phyloP scores from a whole-genome alignment of 2,329 filamentous ascomycete species.

The Fusarium sp. region DNA sequence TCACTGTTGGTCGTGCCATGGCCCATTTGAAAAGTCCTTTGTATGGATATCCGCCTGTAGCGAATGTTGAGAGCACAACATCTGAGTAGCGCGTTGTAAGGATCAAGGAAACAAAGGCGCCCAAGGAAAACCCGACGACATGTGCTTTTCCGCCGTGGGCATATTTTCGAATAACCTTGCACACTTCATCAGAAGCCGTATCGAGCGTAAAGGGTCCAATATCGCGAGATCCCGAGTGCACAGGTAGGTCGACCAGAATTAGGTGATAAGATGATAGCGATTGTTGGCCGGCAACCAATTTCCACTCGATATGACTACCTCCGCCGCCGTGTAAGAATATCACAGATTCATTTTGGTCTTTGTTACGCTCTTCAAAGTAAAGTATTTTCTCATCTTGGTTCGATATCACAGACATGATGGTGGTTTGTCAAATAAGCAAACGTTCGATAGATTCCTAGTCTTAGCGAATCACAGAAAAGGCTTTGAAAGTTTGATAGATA shows the following conservation, averaged over 20 bases:
- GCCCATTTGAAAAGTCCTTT: conserved; percentile 29
- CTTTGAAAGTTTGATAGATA: background rate
- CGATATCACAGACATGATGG: background rate
- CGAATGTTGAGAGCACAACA: conserved; percentile 17
- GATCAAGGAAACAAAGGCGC: conserved; percentile 19
- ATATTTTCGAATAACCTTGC: conserved; percentile 52
- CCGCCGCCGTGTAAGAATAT: conserved; percentile 18
- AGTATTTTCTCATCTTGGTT: background rate
- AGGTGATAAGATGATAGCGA: conserved; percentile 20
- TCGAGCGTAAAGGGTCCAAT: conserved; percentile 2
- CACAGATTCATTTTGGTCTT: conserved; percentile 6
- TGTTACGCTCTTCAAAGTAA: conserved; percentile 1
- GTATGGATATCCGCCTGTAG: conserved; percentile 24
- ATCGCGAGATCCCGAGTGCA: conserved; percentile 29
- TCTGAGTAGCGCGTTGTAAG: conserved; percentile 13
- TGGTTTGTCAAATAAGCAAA: background rate
- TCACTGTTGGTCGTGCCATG: conserved; percentile 11
- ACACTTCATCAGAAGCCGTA: conserved; percentile 42
- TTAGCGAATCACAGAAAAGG: background rate
- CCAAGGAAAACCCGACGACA: conserved; percentile 58
- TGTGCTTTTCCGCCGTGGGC: conserved; percentile 57
- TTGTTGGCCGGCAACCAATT: conserved; percentile 3
- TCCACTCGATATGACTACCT: conserved; percentile 30
- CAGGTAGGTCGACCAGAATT: conserved; percentile 28
- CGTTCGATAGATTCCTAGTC: background rate